A percentile compares a stretch with the other conserved stretches of the same genome.
Conservation (phyloP, 768 basidiomycete genomes). For the Leccinellum albellum region DNA sequence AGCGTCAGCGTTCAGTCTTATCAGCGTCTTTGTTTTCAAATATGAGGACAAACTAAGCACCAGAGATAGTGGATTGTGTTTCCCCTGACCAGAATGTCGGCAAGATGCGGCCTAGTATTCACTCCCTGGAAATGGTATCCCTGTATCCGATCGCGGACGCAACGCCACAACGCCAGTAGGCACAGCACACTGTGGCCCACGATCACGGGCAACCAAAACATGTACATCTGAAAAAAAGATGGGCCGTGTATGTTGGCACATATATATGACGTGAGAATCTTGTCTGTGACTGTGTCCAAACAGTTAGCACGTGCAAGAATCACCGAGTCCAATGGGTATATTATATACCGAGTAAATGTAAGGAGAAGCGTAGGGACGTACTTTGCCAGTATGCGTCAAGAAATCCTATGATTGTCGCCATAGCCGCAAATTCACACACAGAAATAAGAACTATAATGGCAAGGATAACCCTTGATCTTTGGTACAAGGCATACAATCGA, state of each 20-base stretch:
- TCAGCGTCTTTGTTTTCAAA: too few species aligned
- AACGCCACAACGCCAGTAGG: constrained; percentile 2
- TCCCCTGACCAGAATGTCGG: background rate
- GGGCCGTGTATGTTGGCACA: background rate
- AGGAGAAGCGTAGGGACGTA: background rate
- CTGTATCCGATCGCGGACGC: background rate
- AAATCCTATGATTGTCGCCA: background rate
- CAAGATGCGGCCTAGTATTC: background rate
- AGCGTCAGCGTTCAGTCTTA: background rate
- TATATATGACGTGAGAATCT: background rate
- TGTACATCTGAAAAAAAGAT: background rate
- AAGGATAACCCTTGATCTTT: background rate
- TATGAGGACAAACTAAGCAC: too few species aligned
- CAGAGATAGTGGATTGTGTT: background rate
- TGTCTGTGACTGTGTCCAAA: background rate
- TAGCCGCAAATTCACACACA: background rate
- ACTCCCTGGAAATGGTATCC: background rate
- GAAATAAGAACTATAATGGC: background rate
- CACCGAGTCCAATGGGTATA: too few species aligned
- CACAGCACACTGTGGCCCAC: constrained; percentile 4
- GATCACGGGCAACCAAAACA: constrained; percentile 8
- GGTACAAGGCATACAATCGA: background rate
- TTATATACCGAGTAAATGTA: background rate
- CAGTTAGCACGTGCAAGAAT: background rate
- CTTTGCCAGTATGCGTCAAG: background rate